phyloP scores from a whole-genome alignment of 306 rosid genomes.

The Neltuma alba region DNA sequence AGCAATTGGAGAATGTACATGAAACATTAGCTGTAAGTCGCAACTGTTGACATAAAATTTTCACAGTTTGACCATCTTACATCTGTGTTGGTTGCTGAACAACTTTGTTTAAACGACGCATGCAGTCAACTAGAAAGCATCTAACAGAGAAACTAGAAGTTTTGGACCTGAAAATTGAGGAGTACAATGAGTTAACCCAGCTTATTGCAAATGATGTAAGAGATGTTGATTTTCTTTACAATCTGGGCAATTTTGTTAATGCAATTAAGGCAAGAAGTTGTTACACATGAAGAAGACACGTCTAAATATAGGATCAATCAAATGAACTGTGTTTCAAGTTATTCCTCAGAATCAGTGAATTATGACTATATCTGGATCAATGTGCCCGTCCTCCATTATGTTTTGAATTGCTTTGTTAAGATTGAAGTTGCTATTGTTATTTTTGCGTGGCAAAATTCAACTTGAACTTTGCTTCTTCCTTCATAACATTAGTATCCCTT shows the following conservation, averaged over 20 bases:
- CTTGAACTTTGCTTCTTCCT: conserved; percentile 24
- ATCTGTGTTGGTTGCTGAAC: conserved; percentile 9
- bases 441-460: conserved; percentile 7
- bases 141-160: conserved; percentile 68
- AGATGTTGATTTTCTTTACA: conserved; percentile 21
- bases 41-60: conserved; percentile 25
- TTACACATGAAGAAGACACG: background rate
- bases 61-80: conserved; percentile 24
- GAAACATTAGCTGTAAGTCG: conserved; percentile 80
- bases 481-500: conserved; percentile 15
- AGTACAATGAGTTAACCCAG: conserved; percentile 58
- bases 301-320: background rate
- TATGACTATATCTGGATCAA: background rate
- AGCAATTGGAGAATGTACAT: conserved; percentile 73
- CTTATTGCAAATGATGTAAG: conserved; percentile 70
- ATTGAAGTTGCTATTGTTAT: background rate
- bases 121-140: conserved; percentile 71
- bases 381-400: background rate
- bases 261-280: conserved; percentile 9
- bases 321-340: background rate
- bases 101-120: conserved; percentile 12
- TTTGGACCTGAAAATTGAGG: conserved; percentile 74
- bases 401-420: conserved; percentile 16
- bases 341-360: conserved; percentile 12
- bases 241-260: conserved; percentile 1